These are phyloP conservation scores for Amaranthus tricolor DNA, from an alignment of 179 eudicot species.

Conservation along the genomic window DNA sequence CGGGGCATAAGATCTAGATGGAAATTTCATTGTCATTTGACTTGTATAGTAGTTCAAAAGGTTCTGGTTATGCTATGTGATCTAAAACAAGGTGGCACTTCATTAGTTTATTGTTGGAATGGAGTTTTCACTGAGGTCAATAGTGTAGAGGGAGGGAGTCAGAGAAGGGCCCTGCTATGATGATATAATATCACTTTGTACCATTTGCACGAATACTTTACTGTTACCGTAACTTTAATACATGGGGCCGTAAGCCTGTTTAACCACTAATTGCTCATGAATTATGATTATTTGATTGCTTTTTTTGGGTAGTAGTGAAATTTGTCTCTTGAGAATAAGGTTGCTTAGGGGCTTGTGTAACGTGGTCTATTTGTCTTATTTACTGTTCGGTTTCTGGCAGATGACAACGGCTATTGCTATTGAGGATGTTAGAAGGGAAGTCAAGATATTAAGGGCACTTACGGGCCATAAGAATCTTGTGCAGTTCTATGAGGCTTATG, in stretches of 20 bases:
- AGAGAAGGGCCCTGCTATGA: constrained; percentile 2
- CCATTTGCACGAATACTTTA: constrained; percentile 3
- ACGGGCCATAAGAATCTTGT: constrained; percentile 76
- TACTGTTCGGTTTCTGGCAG: constrained; percentile 41
- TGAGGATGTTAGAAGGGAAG: constrained; percentile 89
- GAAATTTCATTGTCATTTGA: not conserved
- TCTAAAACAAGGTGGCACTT: constrained; percentile 12
- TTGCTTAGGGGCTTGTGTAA: constrained; percentile 15
- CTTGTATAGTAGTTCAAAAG: not conserved
- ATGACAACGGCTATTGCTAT: constrained; percentile 86
- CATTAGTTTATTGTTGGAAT: constrained; percentile 1
- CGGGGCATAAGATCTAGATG: too few relatives aligned
- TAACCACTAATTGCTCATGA: constrained; percentile 1
- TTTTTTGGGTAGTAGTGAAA: constrained; percentile 17
- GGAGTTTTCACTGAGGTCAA: not conserved
- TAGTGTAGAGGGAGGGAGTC: constrained; percentile 1
- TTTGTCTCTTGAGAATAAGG: constrained; percentile 24
- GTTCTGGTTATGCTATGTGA: not conserved
- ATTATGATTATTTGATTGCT: constrained; percentile 14
- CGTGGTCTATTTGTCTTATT: constrained; percentile 19
- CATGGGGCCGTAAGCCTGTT: constrained; percentile 3
- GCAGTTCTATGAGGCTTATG: constrained; percentile 82
- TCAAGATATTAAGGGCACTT: constrained; percentile 71
- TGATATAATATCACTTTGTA: constrained; percentile 10
- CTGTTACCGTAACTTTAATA: constrained; percentile 5